Evolutionary conservation across 495 filamentous ascomycete species (phyloP), one percentile per base, ranked within the genome.

Genomic region (Daldinia concentrica): DNA sequence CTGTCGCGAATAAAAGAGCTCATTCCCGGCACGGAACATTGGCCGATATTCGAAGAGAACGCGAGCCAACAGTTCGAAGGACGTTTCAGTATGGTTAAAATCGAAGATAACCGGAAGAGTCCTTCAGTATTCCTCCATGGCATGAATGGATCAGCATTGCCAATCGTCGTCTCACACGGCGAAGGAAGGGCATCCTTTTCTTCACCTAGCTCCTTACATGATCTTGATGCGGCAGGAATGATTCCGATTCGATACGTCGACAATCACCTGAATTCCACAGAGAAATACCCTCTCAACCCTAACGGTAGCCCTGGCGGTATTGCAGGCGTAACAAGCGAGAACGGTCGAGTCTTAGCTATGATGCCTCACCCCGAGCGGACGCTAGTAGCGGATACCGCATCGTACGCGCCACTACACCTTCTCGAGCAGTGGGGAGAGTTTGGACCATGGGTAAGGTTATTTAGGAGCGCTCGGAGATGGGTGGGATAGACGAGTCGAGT

Each of bases 351-450:
- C 0, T 74, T 98, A 73, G 94, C 93, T 9, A 89, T 98, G 83
- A 98, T 98, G 95, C 95, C 95, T 73, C 95, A 98, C 81, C 94
- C 94, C 8, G 95, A 98, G 82, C 87, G 95, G 6, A 97, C 94
- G n/a, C 87, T 97, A 34, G 80, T 97, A 82, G 89, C 85, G 66
- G 92, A 93, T 69, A 90, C 94, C 70, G 91, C 85, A 34, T 94
- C 92, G 77, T 98, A 89, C 74, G 77, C 91, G 55, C 91, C 93
- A 11, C 78, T 83, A 30, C 84, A 80, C 36, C 83, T 87, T 75
- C 80, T 88, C 22, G 88, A 88, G 71, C 84, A 92, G 69, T 93
- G 92, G 90, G 93, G 92, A 32, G 91, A 96, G 70, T 91, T 91
- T 79, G 94, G 93, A 6, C 95, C 95, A 32, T 98, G 95, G 95